A percentile compares a stretch with the other conserved stretches of the same genome.
Conservation (phyloP, 306 rosid genomes). For the Cucurbita maxima region DNA sequence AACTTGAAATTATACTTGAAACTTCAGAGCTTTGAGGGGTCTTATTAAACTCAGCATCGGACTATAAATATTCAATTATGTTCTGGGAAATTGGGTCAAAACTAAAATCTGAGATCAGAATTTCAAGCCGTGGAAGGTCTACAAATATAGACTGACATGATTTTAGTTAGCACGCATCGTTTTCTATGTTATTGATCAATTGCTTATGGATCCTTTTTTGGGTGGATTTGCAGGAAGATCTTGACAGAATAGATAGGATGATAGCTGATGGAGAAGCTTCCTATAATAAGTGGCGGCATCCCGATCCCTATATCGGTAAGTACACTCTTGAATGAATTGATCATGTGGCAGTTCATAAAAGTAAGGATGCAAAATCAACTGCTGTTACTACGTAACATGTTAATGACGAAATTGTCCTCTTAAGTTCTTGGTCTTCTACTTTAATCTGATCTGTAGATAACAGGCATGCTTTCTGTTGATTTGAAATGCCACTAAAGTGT, state of each 20-base stretch:
- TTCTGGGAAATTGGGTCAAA: background rate
- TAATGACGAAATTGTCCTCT: background rate
- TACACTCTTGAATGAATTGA: background rate
- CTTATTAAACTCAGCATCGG: background rate
- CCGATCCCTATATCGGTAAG: slow-evolving; percentile 91
- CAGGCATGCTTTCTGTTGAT: background rate
- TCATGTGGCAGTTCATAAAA: background rate
- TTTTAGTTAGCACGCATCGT: background rate
- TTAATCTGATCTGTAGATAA: background rate
- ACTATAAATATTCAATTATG: background rate
- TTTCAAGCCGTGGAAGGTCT: background rate
- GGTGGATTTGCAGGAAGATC: slow-evolving; percentile 47
- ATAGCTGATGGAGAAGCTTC: slow-evolving; percentile 56
- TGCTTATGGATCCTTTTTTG: slow-evolving; percentile 5
- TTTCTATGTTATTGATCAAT: background rate
- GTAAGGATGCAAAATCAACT: background rate
- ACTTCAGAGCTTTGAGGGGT: background rate
- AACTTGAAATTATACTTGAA: background rate
- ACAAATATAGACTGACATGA: background rate
- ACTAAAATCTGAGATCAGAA: background rate
- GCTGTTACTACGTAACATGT: background rate
- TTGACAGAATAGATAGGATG: slow-evolving; percentile 67
- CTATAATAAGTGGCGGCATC: slow-evolving; percentile 87
- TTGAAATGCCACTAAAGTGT: background rate
- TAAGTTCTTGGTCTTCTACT: background rate